phyloP scores from a whole-genome alignment of 768 basidiomycete genomes.

The Leccinum boreale region DNA sequence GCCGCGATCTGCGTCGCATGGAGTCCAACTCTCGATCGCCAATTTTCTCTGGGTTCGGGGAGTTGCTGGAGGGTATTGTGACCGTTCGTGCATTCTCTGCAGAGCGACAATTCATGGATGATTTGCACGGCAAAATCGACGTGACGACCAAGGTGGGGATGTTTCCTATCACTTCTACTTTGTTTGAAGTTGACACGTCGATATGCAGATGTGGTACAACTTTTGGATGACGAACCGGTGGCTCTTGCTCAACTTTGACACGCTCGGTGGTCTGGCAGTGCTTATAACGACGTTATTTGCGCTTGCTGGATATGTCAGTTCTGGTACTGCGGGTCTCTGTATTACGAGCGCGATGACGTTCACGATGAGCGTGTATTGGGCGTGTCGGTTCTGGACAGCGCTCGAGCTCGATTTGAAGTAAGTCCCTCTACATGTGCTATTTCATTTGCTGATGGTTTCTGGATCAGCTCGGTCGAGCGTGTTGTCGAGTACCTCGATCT shows the following conservation, averaged over 20 bases:
- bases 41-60: conserved; percentile 80
- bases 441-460: conserved; percentile 1
- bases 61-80: conserved; percentile 85
- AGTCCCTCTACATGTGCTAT: conserved; percentile 23
- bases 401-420: conserved; percentile 77
- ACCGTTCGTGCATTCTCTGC: conserved; percentile 90
- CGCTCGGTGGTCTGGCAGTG: conserved; percentile 69
- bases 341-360: conserved; percentile 74
- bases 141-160: conserved; percentile 64
- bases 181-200: background rate
- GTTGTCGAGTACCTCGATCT: conserved; percentile 88
- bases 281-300: conserved; percentile 76
- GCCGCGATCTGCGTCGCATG: conserved; percentile 84
- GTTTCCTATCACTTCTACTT: background rate
- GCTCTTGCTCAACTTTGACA: conserved; percentile 81
- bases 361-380: conserved; percentile 50
- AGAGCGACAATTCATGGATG: conserved; percentile 73
- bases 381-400: conserved; percentile 47
- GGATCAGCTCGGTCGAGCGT: conserved; percentile 77
- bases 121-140: conserved; percentile 71
- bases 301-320: conserved; percentile 54
- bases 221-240: conserved; percentile 92
- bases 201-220: conserved; percentile 66
- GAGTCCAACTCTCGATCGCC: conserved; percentile 86
- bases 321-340: conserved; percentile 67